These are phyloP conservation scores for Parastagonospora avenae DNA, from an alignment of 2,329 filamentous ascomycete species.

Conservation along the genomic window DNA sequence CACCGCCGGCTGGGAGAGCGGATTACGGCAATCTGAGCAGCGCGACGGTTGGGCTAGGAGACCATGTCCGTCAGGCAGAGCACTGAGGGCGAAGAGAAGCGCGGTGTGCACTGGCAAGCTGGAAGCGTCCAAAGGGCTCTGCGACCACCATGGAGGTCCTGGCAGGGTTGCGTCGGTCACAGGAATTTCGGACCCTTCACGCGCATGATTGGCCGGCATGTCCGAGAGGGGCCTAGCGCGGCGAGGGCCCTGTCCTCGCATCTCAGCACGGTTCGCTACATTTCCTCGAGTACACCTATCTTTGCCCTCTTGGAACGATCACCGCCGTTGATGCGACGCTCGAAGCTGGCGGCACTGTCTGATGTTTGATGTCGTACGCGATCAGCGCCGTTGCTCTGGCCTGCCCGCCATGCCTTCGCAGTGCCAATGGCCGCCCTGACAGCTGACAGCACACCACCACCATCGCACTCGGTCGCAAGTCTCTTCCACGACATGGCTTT, in stretches of 20 bases:
- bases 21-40: background rate
- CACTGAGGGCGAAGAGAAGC: constrained; percentile 13
- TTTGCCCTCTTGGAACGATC: too few relatives aligned
- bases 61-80: background rate
- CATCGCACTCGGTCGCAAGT: background rate
- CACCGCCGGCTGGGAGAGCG: background rate
- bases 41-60: background rate
- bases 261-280: too few relatives aligned
- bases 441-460: background rate
- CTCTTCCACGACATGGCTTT: background rate
- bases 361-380: too few relatives aligned
- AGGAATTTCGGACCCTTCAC: constrained; percentile 11
- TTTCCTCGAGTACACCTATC: too few relatives aligned
- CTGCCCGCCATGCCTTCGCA: too few relatives aligned
- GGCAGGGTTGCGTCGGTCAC: constrained; percentile 3
- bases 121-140: constrained; percentile 13
- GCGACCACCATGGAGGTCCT: constrained; percentile 1
- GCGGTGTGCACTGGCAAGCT: constrained; percentile 5
- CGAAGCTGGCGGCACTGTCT: too few relatives aligned
- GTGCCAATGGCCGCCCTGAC: background rate
- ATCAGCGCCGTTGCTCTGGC: too few relatives aligned
- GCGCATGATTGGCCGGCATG: constrained; percentile 18
- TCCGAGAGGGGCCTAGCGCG: too few relatives aligned
- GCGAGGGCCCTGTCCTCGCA: too few relatives aligned
- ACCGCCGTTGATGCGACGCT: too few relatives aligned